Evolutionary conservation across 164 flowering plant genomes (phyloP), one percentile per base, ranked within the genome.

Genomic region (Nymphaea thermarum): DNA sequence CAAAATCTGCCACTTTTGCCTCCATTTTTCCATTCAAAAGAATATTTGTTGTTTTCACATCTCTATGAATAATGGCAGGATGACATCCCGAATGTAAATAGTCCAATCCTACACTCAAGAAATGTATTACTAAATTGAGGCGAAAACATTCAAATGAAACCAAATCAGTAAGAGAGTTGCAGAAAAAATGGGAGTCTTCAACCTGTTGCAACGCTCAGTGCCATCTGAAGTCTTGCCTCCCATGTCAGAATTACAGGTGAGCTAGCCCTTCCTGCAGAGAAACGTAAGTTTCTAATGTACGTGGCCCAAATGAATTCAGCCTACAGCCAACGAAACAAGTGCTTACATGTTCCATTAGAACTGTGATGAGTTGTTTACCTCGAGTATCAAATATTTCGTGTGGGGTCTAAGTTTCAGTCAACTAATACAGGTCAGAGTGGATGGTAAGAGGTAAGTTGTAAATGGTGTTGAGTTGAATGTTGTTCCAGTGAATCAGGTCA

Each of bases 1-100:
- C 88, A 73, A 83, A 84, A 74, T 82, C 84, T 36, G 88, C 80
- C 25, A 86, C 53, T 63, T 81, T 84, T 4, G 83, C 88, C 18
- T 77, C 79, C 63, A 80, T 68, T 0, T 75, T 69, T 17, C 79
- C 78, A 66, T 73, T 70, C 53, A 83, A 45, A 5, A 86, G 68
- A 55, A 86, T 86, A 73, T 86, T 82, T 36, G 80, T 76, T 5
- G 69, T 12, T 45, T 84, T 85, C 57, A 85, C 71, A 70, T 85
- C 87, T 72, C 87, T 78, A 68, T 83, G 89, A 25, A 83, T 53
- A 43, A 84, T 77, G 7, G 4, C 11, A 6, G 55, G 55, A 6
- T 47, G 55, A 47, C 55, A 47, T 6, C 55, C 55, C 3, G 55
- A 47, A 47, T 80, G 84, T 69, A 83, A 60, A 70, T 84, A 84